Evolutionary conservation across 2,329 filamentous ascomycete genomes (phyloP).

Genomic region (Phaeomoniella chlamydospora): DNA sequence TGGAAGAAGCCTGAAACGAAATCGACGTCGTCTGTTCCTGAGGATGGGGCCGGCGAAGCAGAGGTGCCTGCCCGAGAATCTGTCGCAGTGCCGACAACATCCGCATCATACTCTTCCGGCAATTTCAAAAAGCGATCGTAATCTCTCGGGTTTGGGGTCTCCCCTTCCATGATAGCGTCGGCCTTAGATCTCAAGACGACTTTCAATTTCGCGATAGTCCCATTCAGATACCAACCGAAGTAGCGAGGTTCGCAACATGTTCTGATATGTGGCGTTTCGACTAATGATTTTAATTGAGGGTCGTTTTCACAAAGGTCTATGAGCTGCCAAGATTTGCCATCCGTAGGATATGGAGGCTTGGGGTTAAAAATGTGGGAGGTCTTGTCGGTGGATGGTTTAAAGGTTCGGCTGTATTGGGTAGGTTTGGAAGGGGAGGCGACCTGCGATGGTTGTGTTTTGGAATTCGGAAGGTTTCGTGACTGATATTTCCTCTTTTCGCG

Average conservation of each 20-base stretch:
- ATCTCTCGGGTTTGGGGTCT: conserved; percentile 17
- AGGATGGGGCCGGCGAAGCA: too few species aligned
- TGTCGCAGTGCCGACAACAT: neutral
- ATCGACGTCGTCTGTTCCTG: too few species aligned
- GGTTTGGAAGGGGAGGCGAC: conserved; percentile 10
- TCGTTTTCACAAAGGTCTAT: conserved; percentile 69
- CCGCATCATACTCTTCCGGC: conserved; percentile 14
- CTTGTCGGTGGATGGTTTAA: conserved; percentile 13
- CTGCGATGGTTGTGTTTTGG: conserved; percentile 6
- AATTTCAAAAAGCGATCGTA: conserved; percentile 21
- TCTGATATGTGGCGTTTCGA: conserved; percentile 39
- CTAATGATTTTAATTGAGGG: conserved; percentile 51
- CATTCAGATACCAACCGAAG: conserved; percentile 76
- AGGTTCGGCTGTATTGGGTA: conserved; percentile 4
- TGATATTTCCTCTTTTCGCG: conserved; percentile 17
- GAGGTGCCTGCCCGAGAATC: conserved; percentile 5
- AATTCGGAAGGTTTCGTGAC: too few species aligned
- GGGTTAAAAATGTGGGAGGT: conserved; percentile 68
- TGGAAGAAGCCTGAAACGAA: too few species aligned
- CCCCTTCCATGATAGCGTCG: conserved; percentile 40
- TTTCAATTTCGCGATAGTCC: conserved; percentile 69
- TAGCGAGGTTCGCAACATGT: conserved; percentile 41
- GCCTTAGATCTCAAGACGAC: conserved; percentile 83
- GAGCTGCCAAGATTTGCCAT: conserved; percentile 87
- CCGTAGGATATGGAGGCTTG: conserved; percentile 48